These are phyloP conservation scores for Penicillium paxilli DNA, from an alignment of 495 filamentous ascomycete genomes.

Conservation along the genomic window DNA sequence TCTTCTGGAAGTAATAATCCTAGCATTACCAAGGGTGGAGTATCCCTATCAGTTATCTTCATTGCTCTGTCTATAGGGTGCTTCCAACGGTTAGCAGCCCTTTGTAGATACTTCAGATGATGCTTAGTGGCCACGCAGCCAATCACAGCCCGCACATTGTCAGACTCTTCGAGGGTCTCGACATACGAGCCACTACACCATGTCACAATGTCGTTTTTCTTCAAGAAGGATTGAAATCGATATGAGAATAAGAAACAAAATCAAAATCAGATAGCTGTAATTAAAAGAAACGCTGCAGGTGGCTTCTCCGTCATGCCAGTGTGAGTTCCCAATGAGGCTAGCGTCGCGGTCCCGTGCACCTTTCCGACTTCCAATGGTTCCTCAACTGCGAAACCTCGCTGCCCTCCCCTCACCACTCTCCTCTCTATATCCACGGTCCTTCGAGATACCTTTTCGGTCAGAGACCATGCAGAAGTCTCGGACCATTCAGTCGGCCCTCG, in stretches of 20 bases:
- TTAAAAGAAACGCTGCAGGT: not conserved
- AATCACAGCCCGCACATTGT: constrained; percentile 28
- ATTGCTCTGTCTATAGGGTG: no score
- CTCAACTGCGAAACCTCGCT: constrained; percentile 32
- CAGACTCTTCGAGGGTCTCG: constrained; percentile 14
- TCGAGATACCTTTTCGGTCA: constrained; percentile 27
- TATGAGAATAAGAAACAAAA: not conserved
- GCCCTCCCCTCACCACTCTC: constrained; percentile 34
- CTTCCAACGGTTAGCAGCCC: no score
- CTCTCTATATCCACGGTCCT: constrained; percentile 36
- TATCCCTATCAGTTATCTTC: no score
- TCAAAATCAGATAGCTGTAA: not conserved
- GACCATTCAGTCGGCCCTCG: constrained; percentile 46
- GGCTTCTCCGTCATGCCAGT: not conserved
- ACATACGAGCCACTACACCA: not conserved
- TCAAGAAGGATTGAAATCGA: not conserved
- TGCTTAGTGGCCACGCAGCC: constrained; percentile 5
- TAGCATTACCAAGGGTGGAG: no score
- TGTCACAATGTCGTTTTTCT: not conserved
- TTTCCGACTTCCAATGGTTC: constrained; percentile 33
- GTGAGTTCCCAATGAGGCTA: constrained; percentile 36
- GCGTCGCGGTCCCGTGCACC: constrained; percentile 44
- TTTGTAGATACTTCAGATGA: not conserved
- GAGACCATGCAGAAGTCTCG: constrained; percentile 55
- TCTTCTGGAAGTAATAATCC: no score